Evolutionary conservation across 495 filamentous ascomycete genomes (phyloP).

Genomic region (Penicillium macrosclerotiorum): DNA sequence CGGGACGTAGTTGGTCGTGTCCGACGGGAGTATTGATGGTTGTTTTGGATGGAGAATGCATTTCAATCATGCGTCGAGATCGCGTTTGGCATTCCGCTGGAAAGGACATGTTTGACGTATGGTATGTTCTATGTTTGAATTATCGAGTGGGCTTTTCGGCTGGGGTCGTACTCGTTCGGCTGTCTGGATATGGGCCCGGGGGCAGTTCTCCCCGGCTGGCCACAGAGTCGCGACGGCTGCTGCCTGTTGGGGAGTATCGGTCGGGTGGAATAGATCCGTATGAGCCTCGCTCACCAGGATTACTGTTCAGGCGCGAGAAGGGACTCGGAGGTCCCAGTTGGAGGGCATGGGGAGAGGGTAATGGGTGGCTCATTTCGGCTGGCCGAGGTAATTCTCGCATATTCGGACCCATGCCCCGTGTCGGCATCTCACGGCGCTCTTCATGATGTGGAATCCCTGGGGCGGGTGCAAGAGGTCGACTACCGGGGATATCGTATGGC

Average conservation of each 20-base stretch:
- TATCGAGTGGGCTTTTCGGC: conserved; percentile 20
- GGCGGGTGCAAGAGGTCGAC: conserved; percentile 7
- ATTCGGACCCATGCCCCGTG: conserved; percentile 21
- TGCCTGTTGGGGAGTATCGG: conserved; percentile 29
- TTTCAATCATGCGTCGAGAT: too few relatives aligned
- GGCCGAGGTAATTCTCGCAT: conserved; percentile 37
- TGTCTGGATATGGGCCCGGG: conserved; percentile 10
- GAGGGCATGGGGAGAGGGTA: conserved; percentile 33
- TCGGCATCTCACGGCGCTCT: conserved; percentile 22
- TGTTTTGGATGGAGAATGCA: too few relatives aligned
- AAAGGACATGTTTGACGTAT: too few relatives aligned
- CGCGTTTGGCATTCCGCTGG: too few relatives aligned
- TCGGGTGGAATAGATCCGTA: conserved; percentile 24
- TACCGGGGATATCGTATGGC: conserved; percentile 10
- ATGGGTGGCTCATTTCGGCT: conserved; percentile 29
- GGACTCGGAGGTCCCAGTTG: conserved; percentile 33
- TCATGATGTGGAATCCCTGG: conserved; percentile 6
- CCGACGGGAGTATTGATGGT: too few relatives aligned
- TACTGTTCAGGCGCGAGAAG: conserved; percentile 24
- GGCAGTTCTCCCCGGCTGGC: conserved; percentile 16
- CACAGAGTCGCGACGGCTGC: conserved; percentile 25
- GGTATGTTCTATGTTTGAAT: conserved; percentile 2
- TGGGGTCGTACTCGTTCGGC: conserved; percentile 14
- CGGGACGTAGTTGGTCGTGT: neutral
- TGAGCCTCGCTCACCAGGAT: conserved; percentile 13